Base-by-base conservation (phyloP, 495 filamentous ascomycete genomes). In the Cryomyces minteri region DNA sequence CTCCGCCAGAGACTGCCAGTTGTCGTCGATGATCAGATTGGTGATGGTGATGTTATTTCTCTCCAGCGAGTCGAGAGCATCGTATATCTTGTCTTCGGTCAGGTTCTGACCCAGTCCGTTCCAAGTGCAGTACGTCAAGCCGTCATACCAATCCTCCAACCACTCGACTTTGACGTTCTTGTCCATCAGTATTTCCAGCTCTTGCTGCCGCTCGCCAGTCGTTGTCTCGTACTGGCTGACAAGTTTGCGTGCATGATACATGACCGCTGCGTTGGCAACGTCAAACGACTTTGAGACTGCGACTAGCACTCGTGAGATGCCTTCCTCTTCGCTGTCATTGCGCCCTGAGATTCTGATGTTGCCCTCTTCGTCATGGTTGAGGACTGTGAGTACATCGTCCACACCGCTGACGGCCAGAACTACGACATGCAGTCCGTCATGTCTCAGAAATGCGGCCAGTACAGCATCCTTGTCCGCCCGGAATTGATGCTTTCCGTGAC, bases 21-120 rank as follows among this genome's bases (percentile, higher is more conserved):
- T 93, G 56, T 98, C 90, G 52, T 96, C 88, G 44, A 95, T 90
- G 47, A 94, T 93, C 1, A 96, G 62, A 49, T 76, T 86, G 4
- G 76, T 75, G 37, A 95, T 72, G 10, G 77, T 74, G 51, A 98
- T 82, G 1, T 76, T 75, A 43, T 82, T 70, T 14, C 76, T 62
- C 31, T 80, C 73, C 40, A 96, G 64, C 0, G 68, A 65, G 48
- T 83, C 72, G 7, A 98, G 65, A 9, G 88, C 85, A 31, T 72
- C 58, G 25, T 86, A 55, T 25, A 98, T 74, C 52, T 82, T 90
- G 5, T 84, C 68, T 50, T 88, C 85, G 0, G 77, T 84, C 37
- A 96, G 62, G 8, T 77, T 60, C 58, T 88, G 84, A 0, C 90
- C 90, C 0, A 98, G 68, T 1, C 76, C 79, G 57, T 96, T 96